Conservation (phyloP, 352 stramenopile genomes). For the Phytophthora pini region DNA sequence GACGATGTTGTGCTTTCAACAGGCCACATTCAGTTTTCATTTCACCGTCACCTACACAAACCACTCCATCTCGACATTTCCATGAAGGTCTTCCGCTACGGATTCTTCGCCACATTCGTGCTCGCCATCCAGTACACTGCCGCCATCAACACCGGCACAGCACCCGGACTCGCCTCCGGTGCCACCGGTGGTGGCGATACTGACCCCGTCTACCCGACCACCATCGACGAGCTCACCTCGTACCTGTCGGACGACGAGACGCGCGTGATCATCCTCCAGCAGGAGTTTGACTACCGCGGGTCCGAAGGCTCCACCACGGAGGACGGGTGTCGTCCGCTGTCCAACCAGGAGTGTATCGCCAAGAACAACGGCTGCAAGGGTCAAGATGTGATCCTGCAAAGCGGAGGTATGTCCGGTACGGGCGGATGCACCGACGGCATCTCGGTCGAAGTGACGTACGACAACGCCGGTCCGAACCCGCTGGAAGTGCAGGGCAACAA, state of each 20-base stretch:
- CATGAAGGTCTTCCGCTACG: not conserved
- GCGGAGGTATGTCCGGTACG: not conserved
- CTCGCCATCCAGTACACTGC: not conserved
- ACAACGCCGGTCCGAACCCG: not conserved
- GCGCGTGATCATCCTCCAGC: not conserved
- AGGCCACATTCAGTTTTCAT: not conserved
- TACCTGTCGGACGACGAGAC: conserved; percentile 17
- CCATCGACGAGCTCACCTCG: conserved; percentile 28
- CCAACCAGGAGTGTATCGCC: conserved; percentile 1
- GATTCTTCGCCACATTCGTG: not conserved
- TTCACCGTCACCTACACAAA: not conserved
- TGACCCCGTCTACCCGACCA: conserved; percentile 32
- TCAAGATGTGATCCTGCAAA: not conserved
- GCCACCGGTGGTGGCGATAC: conserved; percentile 25
- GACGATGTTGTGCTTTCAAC: no score
- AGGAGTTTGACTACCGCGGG: not conserved
- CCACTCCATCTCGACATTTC: not conserved
- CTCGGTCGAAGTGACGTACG: not conserved
- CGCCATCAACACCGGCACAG: conserved; percentile 17
- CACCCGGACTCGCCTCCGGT: conserved; percentile 25
- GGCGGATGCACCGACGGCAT: not conserved
- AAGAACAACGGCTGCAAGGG: conserved; percentile 1
- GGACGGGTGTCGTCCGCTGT: not conserved
- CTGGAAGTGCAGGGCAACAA: not conserved
- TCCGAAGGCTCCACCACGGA: not conserved